Evolutionary conservation across 2,329 filamentous ascomycete species (phyloP), one percentile per base, ranked within the genome.

Genomic region (Colletotrichum tropicale): DNA sequence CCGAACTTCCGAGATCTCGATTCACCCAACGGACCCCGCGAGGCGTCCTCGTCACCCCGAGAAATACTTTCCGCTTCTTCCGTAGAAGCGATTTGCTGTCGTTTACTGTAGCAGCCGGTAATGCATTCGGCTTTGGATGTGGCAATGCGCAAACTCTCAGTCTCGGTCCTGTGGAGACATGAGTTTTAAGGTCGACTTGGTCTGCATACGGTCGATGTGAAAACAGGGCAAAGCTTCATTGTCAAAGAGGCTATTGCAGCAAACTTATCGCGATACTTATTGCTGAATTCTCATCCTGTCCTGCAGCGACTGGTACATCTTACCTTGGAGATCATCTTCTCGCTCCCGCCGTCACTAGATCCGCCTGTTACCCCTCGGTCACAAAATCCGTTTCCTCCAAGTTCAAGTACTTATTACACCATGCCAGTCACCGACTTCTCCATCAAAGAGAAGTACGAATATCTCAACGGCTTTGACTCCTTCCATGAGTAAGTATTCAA

Each of bases 401-500:
- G 6, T 36, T 24, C n/a, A 24, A 8, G 0, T 4, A 32, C 24
- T 8, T 12, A 24, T 15, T 12, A 21, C 38, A 52, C 3, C 28
- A 86, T 86, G 84, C 84, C 84, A 18, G 78, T 84, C 26, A 84
- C 84, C 13, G 72, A 78, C 3, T 85, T 85, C 68, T 81, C 81
- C n/a, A 78, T 81, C n/a, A 77, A 77, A 10, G 84, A 86, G 75
- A 81, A 81, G 55, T 94, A 94, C 85, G 86, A 84, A 77, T 94
- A 94, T 83, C 91, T 91, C 81, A 93, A 91, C 84, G 93, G 93
- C 80, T 94, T 95, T 84, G 89, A 88, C 79, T 91, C 89, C 34
- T 93, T 94, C 83, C 90, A 94, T 83, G 92, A 94, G 91, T 94
- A 86, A 80, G 89, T 81, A 16, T n/a, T 2, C 30, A 16, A 8